Base-by-base conservation (phyloP, 345 rosid species). In the Gossypium herbaceum region DNA sequence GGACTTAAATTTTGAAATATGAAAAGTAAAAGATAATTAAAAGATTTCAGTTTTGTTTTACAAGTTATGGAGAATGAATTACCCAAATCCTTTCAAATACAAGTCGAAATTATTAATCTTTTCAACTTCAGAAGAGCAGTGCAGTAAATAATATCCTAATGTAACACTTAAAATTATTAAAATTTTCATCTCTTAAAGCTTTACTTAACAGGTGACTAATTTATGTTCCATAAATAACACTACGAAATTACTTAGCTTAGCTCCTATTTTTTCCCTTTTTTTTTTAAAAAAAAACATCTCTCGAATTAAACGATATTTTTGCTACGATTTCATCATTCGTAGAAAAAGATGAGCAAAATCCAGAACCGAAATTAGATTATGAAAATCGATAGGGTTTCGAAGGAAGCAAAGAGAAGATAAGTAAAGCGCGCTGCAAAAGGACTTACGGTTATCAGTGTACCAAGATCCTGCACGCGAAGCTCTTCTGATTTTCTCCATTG, bases 401-500 rank as follows among this genome's bases (percentile, higher is more conserved):
- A 15, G 75, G 62, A 75, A 62, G n/a, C 58, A 70, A 61, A 73
- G 24, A 39, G 29, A 59, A 10, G 15, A 47, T 2, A 56, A 20
- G 27, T 10, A 56, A 9, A 77, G 72, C 16, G 71, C 9, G 29
- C 12, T 9, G 13, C 5, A 5, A 44, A 0, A 65, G 39, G 70
- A 83, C 96, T 88, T 75, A 91, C 97, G 84, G 72, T 88, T 84
- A 70, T 89, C 93, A 66, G 92, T 86, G 82, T 89, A 91, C 97
- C 97, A 91, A 41, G 92, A 87, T 73, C 97, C 97, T n/a, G 96
- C 91, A 78, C 89, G 93, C 29, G 89, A 79, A 41, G 97, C 85
- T 74, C 90, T 88, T 62, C 97, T 83, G 72, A 76, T 76, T 79
- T 78, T 88, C 82, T 84, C 89, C 92, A 88, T 73, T 41, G 4